Evolutionary conservation across 2,329 filamentous ascomycete genomes (phyloP), one percentile per base, ranked within the genome.

Genomic region (Sclerotinia glacialis): DNA sequence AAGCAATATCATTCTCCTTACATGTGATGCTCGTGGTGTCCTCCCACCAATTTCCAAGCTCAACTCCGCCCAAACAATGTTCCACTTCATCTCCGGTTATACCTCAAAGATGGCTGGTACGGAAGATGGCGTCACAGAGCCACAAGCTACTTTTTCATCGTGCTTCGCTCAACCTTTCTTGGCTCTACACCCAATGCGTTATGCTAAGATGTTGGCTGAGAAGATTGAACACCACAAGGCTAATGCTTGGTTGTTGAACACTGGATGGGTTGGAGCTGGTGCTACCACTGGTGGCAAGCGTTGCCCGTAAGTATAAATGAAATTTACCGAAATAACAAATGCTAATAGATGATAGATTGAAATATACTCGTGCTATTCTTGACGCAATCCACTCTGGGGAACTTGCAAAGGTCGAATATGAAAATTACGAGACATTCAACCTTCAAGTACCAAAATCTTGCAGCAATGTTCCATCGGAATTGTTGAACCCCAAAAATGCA

Each of bases 51-150:
- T 99, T 82, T 97, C 93, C 76, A 98, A 98, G 86, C 90, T 99
- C 78, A 88, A 90, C 84, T 87, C 90, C 71, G 88, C 92, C 76
- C 95, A 98, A 83, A 97, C 93, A 80, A 98, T 99, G 94, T 99
- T 98, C 89, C 95, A 99, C 86, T 99, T 99, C 88, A 99, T 99
- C 82, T 96, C 92, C 23, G 95, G 95, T 75, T 99, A 99, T 86
- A 99, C 95, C 71, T 98, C 94, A 78, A 99, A 99, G 89, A 99
- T 99, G 95, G 95, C 95, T 72, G 95, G 95, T 77, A 99, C 95
- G 44, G 95, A 99, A 83, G 92, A 97, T 72, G 95, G 95, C 77
- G 88, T 99, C 72, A 96, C 91, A 12, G 95, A 99, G 83, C 95
- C 95, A 71, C 92, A 98, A 82, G 95, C 95, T 31, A 99, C 95